phyloP scores from a whole-genome alignment of 768 basidiomycete genomes.

The Suillus subaureus region DNA sequence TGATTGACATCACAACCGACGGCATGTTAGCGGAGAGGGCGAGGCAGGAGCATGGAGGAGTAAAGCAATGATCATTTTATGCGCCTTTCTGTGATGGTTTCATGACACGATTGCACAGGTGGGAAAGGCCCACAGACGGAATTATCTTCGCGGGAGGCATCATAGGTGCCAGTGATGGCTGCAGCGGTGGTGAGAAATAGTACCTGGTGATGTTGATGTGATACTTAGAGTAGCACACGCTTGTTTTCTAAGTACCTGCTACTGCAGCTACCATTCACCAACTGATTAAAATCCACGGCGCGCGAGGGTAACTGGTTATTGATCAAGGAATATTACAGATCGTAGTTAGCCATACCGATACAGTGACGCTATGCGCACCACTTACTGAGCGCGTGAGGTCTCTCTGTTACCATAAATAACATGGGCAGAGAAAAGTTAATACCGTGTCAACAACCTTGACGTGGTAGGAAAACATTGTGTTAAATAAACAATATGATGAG shows the following conservation, averaged over 20 bases:
- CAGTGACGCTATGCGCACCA: neutral
- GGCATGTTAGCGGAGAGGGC: slow-evolving; percentile 8
- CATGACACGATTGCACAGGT: neutral
- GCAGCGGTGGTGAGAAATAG: neutral
- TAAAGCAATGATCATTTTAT: neutral
- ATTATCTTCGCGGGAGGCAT: neutral
- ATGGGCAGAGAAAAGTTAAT: no score
- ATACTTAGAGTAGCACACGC: no score
- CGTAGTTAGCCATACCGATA: neutral
- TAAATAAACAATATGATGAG: no score
- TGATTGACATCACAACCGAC: slow-evolving; percentile 6
- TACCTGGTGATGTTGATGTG: neutral
- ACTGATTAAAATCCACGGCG: neutral
- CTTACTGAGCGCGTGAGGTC: neutral
- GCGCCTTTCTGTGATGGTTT: neutral
- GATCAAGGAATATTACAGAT: neutral
- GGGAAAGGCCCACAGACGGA: neutral
- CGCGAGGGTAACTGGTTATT: neutral
- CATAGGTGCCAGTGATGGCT: neutral
- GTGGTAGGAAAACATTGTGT: no score
- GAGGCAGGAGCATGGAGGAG: neutral
- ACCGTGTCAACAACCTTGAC: no score
- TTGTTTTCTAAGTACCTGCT: no score
- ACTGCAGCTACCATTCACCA: no score
- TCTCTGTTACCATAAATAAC: no score